Conservation (phyloP, 1,284 basidiomycete species). For the Boletus semigastroideus region DNA sequence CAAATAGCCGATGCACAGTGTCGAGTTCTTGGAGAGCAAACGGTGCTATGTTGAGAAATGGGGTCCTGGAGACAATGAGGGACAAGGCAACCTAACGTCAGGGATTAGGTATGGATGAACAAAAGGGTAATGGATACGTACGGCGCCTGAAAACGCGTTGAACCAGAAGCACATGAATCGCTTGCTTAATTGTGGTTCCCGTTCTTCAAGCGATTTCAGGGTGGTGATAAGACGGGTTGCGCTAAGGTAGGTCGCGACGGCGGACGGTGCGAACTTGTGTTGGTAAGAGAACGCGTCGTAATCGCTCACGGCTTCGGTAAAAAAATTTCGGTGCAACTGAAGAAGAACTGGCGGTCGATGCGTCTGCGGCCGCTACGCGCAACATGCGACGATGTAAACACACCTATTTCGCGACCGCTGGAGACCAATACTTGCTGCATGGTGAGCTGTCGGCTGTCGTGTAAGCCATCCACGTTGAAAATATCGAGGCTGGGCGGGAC, state of each 20-base stretch:
- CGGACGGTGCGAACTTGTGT: constrained; percentile 69
- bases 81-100: constrained; percentile 59
- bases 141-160: constrained; percentile 74
- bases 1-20: constrained; percentile 45
- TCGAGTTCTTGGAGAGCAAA: constrained; percentile 54
- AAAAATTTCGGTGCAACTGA: constrained; percentile 73
- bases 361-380: constrained; percentile 3
- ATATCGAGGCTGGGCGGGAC: constrained; percentile 57
- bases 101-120: constrained; percentile 1
- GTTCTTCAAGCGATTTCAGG: constrained; percentile 57
- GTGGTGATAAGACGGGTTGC: constrained; percentile 63
- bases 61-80: constrained; percentile 53
- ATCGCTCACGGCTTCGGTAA: constrained; percentile 66
- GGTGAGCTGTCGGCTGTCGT: constrained; percentile 50
- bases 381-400: constrained; percentile 23
- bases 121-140: constrained; percentile 38
- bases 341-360: constrained; percentile 51
- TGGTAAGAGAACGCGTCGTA: constrained; percentile 58
- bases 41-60: constrained; percentile 49
- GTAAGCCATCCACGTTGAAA: constrained; percentile 40
- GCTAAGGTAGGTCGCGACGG: constrained; percentile 67
- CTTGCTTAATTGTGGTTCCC: constrained; percentile 61
- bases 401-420: constrained; percentile 68
- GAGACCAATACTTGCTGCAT: constrained; percentile 71
- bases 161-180: constrained; percentile 78